phyloP scores from a whole-genome alignment of 2,329 filamentous ascomycete genomes.

The Hypoxylon sp. region DNA sequence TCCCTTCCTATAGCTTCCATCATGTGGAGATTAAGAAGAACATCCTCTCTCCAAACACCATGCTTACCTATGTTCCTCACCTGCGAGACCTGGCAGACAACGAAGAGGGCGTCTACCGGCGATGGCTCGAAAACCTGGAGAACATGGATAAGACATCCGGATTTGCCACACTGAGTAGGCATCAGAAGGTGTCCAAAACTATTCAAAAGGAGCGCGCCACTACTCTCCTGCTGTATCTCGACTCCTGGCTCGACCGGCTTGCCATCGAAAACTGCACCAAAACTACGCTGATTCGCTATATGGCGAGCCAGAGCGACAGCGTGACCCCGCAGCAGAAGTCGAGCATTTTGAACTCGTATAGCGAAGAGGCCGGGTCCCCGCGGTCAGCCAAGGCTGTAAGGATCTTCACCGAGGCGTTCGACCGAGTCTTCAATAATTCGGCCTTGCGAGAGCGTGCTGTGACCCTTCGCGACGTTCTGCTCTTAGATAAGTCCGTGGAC shows the following conservation, averaged over 20 bases:
- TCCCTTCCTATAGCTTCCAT: constrained; percentile 66
- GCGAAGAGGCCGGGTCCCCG: constrained; percentile 52
- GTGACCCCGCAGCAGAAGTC: constrained; percentile 64
- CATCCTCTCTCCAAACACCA: constrained; percentile 66
- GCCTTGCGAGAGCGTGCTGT: constrained; percentile 50
- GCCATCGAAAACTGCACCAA: constrained; percentile 61
- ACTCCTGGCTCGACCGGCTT: constrained; percentile 60
- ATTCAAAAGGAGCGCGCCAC: constrained; percentile 61
- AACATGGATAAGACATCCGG: constrained; percentile 65
- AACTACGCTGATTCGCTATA: constrained; percentile 60
- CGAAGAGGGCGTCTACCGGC: constrained; percentile 63
- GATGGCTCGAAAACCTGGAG: constrained; percentile 65
- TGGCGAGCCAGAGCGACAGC: constrained; percentile 56
- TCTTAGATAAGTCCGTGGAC: constrained; percentile 62
- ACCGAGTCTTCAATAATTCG: constrained; percentile 58
- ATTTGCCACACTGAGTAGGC: constrained; percentile 61
- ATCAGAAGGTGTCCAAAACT: constrained; percentile 59
- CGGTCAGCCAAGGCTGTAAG: constrained; percentile 54
- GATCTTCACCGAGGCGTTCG: constrained; percentile 65
- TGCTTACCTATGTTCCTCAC: constrained; percentile 67
- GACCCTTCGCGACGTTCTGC: constrained; percentile 59
- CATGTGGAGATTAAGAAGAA: constrained; percentile 68
- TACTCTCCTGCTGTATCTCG: constrained; percentile 61
- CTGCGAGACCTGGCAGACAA: constrained; percentile 63
- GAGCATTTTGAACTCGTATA: constrained; percentile 58